Evolutionary conservation across 148 eudicot genomes (phyloP), one percentile per base, ranked within the genome.

Genomic region (Fallopia convolvulus): DNA sequence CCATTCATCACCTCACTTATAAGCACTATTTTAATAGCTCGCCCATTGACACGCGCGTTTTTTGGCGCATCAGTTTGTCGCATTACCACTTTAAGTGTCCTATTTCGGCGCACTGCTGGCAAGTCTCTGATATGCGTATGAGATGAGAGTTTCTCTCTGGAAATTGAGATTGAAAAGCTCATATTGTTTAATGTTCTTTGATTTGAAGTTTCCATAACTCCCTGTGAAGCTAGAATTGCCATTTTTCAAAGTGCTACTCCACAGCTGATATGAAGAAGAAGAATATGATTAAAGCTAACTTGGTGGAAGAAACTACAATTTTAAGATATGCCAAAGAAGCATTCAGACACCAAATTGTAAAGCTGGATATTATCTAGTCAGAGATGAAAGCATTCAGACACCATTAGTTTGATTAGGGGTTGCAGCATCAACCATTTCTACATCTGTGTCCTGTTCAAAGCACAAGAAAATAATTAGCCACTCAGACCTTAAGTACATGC

Each of bases 391-490:
- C 8, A 33, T n/a, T n/a, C n/a, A n/a, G n/a, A n/a, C n/a, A n/a
- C n/a, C n/a, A n/a, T n/a, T n/a, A 26, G 70, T 14, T 30, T 61
- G 15, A 41, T 70, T 71, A 2, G 85, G 77, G 49, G 84, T 61
- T 12, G 70, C 70, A 20, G 88, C 97, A 79, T 92, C 99, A 40
- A 83, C 91, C 97, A 95, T 95, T 77, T 95, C 85, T 3, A 87
- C 92, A 83, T 93, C 94, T 1, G 83, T 77, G 17, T 74, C 90
- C 98, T 94, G 89, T 53, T 36, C 6, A 39, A 1, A 2, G 3
- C 17, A 68, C 14, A 68, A 68, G 15, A 14, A 26, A 26, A 3
- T 72, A 61, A 60, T 58, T 48, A 13, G 20, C 11, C 65, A 32
- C 12, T 23, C 33, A 72, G 1, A 36, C 8, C 9, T 8, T 47